Conservation (phyloP, 495 filamentous ascomycete species). For the Penicillium cataractarum region DNA sequence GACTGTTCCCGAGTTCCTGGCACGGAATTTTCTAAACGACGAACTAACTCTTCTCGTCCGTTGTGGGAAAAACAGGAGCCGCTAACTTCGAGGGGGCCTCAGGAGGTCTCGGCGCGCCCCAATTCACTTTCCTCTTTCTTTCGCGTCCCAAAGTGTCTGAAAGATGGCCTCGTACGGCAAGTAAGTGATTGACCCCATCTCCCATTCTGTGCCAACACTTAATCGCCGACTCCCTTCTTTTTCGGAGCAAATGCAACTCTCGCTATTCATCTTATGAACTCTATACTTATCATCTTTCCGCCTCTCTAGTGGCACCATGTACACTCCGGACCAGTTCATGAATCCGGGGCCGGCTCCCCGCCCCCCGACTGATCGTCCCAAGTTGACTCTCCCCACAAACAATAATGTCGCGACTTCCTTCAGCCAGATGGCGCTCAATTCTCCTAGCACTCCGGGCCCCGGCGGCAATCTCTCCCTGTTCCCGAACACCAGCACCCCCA, state of each 20-base stretch:
- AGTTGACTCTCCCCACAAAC: constrained; percentile 67
- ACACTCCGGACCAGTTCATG: constrained; percentile 81
- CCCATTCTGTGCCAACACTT: background rate
- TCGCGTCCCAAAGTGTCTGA: constrained; percentile 16
- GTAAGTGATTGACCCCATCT: constrained; percentile 29
- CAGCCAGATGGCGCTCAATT: constrained; percentile 71
- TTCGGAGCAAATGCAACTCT: background rate
- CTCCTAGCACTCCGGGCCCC: constrained; percentile 60
- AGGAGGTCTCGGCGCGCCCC: constrained; percentile 36
- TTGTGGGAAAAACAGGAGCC: constrained; percentile 2
- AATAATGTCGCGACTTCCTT: constrained; percentile 78
- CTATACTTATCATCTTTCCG: background rate
- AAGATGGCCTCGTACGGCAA: constrained; percentile 45
- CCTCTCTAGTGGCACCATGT: constrained; percentile 49
- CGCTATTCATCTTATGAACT: background rate
- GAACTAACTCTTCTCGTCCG: constrained; percentile 4
- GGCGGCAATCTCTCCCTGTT: constrained; percentile 55
- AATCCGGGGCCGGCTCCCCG: constrained; percentile 93
- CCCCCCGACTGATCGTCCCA: constrained; percentile 82
- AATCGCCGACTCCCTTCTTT: background rate
- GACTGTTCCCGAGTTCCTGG: too few relatives aligned
- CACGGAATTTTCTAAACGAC: background rate
- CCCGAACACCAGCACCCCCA: constrained; percentile 64
- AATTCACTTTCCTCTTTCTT: constrained; percentile 17
- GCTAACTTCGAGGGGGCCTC: constrained; percentile 24